Percentiles rank a stretch among this genome's conserved stretches.
Conservation (phyloP, 768 basidiomycete species). For the Mycena venus region DNA sequence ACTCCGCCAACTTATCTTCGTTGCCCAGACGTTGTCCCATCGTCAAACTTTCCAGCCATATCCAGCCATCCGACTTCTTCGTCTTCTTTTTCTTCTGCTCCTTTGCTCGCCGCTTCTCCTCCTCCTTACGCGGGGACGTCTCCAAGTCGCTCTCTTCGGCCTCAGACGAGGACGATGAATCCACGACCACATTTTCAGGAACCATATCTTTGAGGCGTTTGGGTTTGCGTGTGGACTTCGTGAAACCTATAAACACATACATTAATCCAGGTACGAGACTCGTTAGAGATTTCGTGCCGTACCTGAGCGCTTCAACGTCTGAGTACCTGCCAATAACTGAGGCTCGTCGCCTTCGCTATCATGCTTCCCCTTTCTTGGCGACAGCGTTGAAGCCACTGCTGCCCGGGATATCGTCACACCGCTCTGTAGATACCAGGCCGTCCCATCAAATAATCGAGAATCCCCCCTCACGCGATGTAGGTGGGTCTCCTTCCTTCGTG, state of each 20-base stretch:
- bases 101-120: background rate
- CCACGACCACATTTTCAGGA: conserved; percentile 5
- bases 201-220: conserved; percentile 20
- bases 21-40: too few relatives aligned
- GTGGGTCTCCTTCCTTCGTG: too few relatives aligned
- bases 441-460: too few relatives aligned
- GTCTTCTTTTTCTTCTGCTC: background rate
- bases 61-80: conserved; percentile 18
- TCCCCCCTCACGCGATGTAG: too few relatives aligned
- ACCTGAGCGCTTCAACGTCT: too few relatives aligned
- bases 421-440: too few relatives aligned
- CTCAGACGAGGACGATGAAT: background rate
- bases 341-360: too few relatives aligned
- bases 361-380: background rate
- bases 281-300: too few relatives aligned
- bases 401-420: too few relatives aligned
- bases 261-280: background rate
- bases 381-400: background rate
- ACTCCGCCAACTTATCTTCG: too few relatives aligned
- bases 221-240: background rate
- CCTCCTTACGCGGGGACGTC: background rate
- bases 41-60: background rate
- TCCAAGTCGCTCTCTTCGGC: background rate
- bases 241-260: background rate
- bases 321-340: conserved; percentile 9